Conservation (phyloP, 495 filamentous ascomycete species). For the Xylona heveae region DNA sequence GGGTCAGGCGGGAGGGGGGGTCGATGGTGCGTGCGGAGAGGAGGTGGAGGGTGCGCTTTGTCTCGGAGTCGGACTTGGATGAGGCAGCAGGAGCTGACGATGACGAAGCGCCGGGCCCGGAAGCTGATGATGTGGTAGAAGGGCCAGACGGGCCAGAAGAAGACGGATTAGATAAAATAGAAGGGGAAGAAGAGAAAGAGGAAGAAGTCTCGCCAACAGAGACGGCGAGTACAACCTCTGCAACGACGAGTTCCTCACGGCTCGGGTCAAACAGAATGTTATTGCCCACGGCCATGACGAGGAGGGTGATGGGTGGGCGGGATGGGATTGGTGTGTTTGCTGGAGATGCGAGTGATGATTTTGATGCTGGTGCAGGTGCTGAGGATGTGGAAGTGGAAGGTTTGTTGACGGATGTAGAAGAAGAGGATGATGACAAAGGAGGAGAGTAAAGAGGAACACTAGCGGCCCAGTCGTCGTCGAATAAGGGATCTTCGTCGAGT, state of each 20-base stretch:
- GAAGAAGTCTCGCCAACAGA: constrained; percentile 33
- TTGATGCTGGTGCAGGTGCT: constrained; percentile 6
- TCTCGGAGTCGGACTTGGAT: too few species aligned
- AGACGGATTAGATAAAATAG: too few species aligned
- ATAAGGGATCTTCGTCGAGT: constrained; percentile 84
- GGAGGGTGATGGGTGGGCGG: constrained; percentile 68
- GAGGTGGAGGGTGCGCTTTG: constrained; percentile 22
- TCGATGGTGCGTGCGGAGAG: constrained; percentile 48
- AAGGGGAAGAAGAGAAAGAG: too few species aligned
- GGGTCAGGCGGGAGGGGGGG: constrained; percentile 46
- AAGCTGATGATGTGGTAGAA: too few species aligned
- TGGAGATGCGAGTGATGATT: neutral
- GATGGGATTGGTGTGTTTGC: neutral
- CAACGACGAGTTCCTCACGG: constrained; percentile 77
- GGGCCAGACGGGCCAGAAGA: too few species aligned
- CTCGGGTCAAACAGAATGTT: constrained; percentile 90
- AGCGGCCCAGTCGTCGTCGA: constrained; percentile 94
- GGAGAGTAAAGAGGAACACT: constrained; percentile 52
- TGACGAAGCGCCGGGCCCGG: too few species aligned
- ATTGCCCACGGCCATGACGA: constrained; percentile 66
- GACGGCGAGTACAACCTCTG: constrained; percentile 67
- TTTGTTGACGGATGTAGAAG: too few species aligned
- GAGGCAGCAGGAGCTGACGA: too few species aligned
- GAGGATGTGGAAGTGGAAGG: too few species aligned
- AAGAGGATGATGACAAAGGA: too few species aligned